Evolutionary conservation across 768 basidiomycete genomes (phyloP), one percentile per base, ranked within the genome.

Genomic region (Kwoniella dendrophila): DNA sequence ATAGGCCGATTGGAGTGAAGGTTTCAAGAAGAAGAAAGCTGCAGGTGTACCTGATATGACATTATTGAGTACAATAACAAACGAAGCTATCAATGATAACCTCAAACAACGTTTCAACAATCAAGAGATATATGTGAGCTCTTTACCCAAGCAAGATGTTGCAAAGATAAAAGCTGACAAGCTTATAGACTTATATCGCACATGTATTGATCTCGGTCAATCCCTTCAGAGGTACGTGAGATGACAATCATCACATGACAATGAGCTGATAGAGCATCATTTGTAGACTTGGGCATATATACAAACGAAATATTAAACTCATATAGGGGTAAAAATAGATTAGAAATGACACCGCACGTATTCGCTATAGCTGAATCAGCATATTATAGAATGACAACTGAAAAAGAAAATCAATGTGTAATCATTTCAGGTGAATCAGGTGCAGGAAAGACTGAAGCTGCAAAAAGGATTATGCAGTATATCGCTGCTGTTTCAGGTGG

Each of bases 41-140:
- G 88, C 94, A 64, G 96, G 96, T 57, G 95, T 99, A 60, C 87
- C 91, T 43, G 96, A 99, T 83, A 99, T 99, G 96, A 99, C 96
- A 8, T 82, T 99, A 64, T 82, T 99, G 60, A 90, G 90, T 24
- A 95, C 91, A 51, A 97, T 98, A 83, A 92, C 90, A 79, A 96
- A 99, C 79, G 95, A 98, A 73, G 88, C 87, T 69, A 87, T 99
- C 85, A 98, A 99, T 79, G 92, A 96, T 54, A 99, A 99, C 78
- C 84, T 99, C 64, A 88, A 96, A 84, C 93, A 95, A 81, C 86
- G 96, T 66, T 98, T 91, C 89, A 88, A 86, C 61, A 93, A 88
- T 70, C 89, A 83, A 56, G 96, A 99, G 81, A 99, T 99, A 70
- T 99, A 99, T 79, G 82, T 81, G 55, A 61, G 81, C 33, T 50